Evolutionary conservation across 306 rosid genomes (phyloP).

Genomic region (Quercus rubra): DNA sequence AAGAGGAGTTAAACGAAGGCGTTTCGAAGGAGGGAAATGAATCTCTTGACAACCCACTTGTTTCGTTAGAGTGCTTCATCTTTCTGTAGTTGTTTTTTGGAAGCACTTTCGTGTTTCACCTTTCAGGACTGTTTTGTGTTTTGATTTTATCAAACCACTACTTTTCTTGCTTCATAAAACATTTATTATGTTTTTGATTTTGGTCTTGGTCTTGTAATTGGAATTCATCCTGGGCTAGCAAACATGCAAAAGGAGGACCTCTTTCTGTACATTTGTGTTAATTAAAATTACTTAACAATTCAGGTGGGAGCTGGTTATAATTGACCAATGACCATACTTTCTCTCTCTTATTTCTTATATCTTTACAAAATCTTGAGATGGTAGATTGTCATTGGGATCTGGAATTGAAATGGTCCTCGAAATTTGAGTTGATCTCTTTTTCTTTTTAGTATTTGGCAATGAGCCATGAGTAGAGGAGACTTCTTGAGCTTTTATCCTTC

Average conservation of each 20-base stretch:
- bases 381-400: slow-evolving; percentile 22
- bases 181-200: neutral
- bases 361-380: slow-evolving; percentile 20
- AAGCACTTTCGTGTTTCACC: neutral
- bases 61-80: slow-evolving; percentile 89
- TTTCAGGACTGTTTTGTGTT: neutral
- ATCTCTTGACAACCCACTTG: slow-evolving; percentile 67
- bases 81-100: slow-evolving; percentile 53
- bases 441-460: neutral
- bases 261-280: slow-evolving; percentile 10
- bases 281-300: neutral
- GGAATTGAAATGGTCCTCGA: slow-evolving; percentile 29
- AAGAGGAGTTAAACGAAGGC: slow-evolving; percentile 27
- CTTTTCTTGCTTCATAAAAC: neutral
- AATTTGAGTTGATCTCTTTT: slow-evolving; percentile 28
- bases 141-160: neutral
- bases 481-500: slow-evolving; percentile 2
- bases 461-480: neutral
- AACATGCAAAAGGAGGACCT: too few species aligned
- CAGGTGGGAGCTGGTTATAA: too few species aligned
- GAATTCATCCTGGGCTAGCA: neutral
- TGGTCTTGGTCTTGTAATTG: neutral
- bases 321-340: too few species aligned
- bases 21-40: slow-evolving; percentile 34
- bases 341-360: neutral